Conservation (phyloP, 1,284 basidiomycete genomes). For the Sporisorium reilianum region DNA sequence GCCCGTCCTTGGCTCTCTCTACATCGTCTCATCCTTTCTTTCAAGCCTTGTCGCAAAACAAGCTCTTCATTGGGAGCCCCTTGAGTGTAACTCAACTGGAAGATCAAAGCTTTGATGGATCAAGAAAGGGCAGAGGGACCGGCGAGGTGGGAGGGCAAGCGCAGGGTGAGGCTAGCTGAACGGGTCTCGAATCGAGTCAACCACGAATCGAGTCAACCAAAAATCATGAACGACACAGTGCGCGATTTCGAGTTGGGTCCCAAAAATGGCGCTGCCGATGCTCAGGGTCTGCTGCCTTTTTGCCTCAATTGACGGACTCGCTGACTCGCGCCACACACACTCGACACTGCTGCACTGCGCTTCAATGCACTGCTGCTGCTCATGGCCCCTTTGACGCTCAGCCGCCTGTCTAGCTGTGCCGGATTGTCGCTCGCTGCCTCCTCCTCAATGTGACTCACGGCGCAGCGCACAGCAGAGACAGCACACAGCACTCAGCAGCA, state of each 20-base stretch:
- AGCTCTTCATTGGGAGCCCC: too few species aligned
- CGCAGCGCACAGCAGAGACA: too few species aligned
- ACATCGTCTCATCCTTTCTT: neutral
- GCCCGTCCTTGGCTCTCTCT: neutral
- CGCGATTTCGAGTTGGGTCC: too few species aligned
- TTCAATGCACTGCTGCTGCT: slow-evolving; percentile 2
- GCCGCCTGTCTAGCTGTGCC: slow-evolving; percentile 16
- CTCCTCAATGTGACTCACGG: slow-evolving; percentile 16
- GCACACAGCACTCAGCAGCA: neutral
- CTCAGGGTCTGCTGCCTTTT: slow-evolving; percentile 13
- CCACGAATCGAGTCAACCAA: too few species aligned
- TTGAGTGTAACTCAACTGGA: too few species aligned
- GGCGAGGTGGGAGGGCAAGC: too few species aligned
- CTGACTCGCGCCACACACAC: slow-evolving; percentile 6
- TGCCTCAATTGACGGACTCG: neutral
- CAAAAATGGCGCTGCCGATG: neutral
- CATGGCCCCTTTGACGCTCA: neutral
- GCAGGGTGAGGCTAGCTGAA: too few species aligned
- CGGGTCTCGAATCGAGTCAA: too few species aligned
- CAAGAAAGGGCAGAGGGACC: too few species aligned
- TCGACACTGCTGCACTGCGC: slow-evolving; percentile 1
- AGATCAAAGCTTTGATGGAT: too few species aligned
- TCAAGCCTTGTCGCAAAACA: too few species aligned
- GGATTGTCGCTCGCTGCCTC: too few species aligned
- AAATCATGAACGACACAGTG: neutral